phyloP scores from a whole-genome alignment of 108 stramenopile genomes.

The Craspedostauros australis region DNA sequence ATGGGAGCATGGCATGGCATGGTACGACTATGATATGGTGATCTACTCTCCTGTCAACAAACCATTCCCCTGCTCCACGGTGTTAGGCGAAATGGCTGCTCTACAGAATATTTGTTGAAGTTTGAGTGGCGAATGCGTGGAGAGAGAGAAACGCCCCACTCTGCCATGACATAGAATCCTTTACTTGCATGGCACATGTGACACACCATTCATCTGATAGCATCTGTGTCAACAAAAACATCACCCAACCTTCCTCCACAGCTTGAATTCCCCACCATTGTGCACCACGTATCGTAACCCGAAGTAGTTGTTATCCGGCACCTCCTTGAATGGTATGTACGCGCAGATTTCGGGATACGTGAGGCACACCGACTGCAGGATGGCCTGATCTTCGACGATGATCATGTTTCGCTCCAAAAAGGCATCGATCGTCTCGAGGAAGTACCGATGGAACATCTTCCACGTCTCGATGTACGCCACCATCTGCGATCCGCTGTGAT shows the following conservation, averaged over 20 bases:
- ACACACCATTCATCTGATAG: too few relatives aligned
- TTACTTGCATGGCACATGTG: too few relatives aligned
- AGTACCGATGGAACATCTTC: slow-evolving; percentile 40
- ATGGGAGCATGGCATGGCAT: neutral
- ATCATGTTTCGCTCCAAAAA: slow-evolving; percentile 46
- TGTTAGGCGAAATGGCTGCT: too few relatives aligned
- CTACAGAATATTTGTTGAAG: too few relatives aligned
- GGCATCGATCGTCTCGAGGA: slow-evolving; percentile 28
- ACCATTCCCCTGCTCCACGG: too few relatives aligned
- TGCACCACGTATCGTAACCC: slow-evolving; percentile 39
- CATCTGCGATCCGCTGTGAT: slow-evolving; percentile 46
- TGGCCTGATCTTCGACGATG: slow-evolving; percentile 55
- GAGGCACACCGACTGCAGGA: slow-evolving; percentile 40
- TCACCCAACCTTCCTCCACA: too few relatives aligned
- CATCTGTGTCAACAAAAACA: too few relatives aligned
- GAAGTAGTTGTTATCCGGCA: slow-evolving; percentile 52
- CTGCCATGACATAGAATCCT: too few relatives aligned
- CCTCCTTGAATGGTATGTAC: slow-evolving; percentile 30
- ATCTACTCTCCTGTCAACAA: too few relatives aligned
- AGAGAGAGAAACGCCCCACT: too few relatives aligned
- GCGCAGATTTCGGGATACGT: slow-evolving; percentile 40
- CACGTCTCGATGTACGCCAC: slow-evolving; percentile 34
- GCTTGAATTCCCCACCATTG: slow-evolving; percentile 18
- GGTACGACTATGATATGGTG: too few relatives aligned
- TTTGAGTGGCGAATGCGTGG: too few relatives aligned